Evolutionary conservation across 2,329 filamentous ascomycete species (phyloP).

Genomic region (Aspergillus melleus): DNA sequence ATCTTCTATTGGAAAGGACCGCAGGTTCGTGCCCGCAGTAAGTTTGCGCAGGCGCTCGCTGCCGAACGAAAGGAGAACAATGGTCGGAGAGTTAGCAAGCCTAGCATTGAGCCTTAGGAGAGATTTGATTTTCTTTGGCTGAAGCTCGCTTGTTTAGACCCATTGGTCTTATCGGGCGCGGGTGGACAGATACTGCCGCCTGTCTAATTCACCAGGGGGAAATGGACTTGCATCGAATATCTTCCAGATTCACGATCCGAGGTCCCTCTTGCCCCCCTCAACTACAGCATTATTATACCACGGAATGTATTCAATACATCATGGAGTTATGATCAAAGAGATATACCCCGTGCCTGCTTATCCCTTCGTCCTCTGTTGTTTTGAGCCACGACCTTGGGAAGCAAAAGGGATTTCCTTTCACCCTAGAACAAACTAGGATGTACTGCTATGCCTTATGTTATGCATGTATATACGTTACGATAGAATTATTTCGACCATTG

Average conservation of each 20-base stretch:
- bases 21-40: conserved; percentile 50
- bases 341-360: not conserved
- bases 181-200: no score
- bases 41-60: conserved; percentile 50
- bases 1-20: conserved; percentile 59
- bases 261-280: not conserved
- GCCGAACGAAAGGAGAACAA: conserved; percentile 22
- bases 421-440: not conserved
- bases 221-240: no score
- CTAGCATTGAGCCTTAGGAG: not conserved
- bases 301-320: not conserved
- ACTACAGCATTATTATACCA: not conserved
- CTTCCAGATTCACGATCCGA: not conserved
- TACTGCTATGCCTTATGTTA: not conserved
- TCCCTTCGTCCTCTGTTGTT: not conserved
- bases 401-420: not conserved
- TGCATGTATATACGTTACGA: not conserved
- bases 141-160: not conserved
- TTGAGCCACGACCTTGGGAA: not conserved
- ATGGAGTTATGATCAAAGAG: not conserved
- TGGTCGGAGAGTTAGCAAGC: conserved; percentile 19
- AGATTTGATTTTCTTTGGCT: not conserved
- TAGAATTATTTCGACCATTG: not conserved
- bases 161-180: not conserved
- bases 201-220: no score